Conservation (phyloP, 805 yeast species). For the Kodamaea restingae region DNA sequence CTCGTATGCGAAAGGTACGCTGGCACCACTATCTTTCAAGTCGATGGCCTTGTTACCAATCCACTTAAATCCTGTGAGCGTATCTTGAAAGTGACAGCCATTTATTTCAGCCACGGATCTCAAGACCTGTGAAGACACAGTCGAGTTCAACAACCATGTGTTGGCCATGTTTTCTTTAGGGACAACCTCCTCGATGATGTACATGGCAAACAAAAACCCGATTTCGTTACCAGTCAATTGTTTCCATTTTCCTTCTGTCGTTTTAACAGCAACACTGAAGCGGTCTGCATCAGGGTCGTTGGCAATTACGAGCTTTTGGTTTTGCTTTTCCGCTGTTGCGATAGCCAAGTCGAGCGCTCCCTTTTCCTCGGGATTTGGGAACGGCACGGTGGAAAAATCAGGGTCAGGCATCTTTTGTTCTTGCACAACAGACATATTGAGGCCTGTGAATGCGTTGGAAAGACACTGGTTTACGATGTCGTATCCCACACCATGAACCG, state of each 20-base stretch:
- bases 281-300: constrained; percentile 98
- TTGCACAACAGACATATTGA: constrained; percentile 41
- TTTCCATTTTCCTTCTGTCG: constrained; percentile 47
- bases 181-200: constrained; percentile 38
- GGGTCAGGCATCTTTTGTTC: constrained; percentile 81
- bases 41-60: constrained; percentile 85
- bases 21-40: constrained; percentile 56
- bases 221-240: constrained; percentile 91
- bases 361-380: constrained; percentile 95
- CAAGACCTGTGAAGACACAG: constrained; percentile 87
- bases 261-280: constrained; percentile 72
- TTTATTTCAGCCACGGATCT: constrained; percentile 58
- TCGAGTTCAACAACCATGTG: constrained; percentile 70
- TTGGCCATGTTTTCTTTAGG: constrained; percentile 23
- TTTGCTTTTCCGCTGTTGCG: constrained; percentile 49
- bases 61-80: constrained; percentile 97
- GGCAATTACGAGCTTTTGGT: constrained; percentile 62
- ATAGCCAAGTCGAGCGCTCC: constrained; percentile 83
- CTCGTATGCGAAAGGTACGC: constrained; percentile 87
- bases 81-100: constrained; percentile 67
- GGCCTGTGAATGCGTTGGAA: constrained; percentile 33
- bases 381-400: constrained; percentile 74
- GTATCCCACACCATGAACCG: constrained; percentile 93
- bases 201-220: constrained; percentile 79
- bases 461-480: constrained; percentile 48